Evolutionary conservation across 2,329 filamentous ascomycete species (phyloP).

Genomic region (Xylaria sp.): DNA sequence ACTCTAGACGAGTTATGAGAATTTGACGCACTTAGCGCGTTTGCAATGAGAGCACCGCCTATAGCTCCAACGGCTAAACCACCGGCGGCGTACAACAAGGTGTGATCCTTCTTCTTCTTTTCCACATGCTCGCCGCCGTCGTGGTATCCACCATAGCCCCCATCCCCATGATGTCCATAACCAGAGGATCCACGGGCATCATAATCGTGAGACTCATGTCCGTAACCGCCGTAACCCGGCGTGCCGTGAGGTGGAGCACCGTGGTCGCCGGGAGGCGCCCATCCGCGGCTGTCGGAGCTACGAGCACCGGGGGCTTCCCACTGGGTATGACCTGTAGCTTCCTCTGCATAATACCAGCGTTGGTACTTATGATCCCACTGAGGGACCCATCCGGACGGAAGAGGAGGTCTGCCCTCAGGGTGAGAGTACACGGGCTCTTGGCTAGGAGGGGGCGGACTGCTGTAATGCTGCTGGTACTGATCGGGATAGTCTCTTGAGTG

Average conservation of each 20-base stretch:
- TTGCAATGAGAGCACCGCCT: slow-evolving; percentile 67
- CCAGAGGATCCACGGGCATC: slow-evolving; percentile 32
- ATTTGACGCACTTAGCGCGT: slow-evolving; percentile 62
- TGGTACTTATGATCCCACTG: slow-evolving; percentile 71
- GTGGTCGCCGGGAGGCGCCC: slow-evolving; percentile 41
- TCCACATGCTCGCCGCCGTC: slow-evolving; percentile 47
- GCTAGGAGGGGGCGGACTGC: slow-evolving; percentile 29
- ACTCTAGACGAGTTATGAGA: not conserved
- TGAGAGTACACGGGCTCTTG: slow-evolving; percentile 50
- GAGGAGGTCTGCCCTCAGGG: slow-evolving; percentile 58
- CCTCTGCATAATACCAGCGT: slow-evolving; percentile 74
- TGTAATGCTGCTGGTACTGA: slow-evolving; percentile 38
- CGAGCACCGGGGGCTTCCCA: slow-evolving; percentile 67
- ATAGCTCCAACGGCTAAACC: slow-evolving; percentile 67
- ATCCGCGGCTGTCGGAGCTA: slow-evolving; percentile 25
- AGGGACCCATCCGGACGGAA: slow-evolving; percentile 70
- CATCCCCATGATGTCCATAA: slow-evolving; percentile 34
- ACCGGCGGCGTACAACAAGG: slow-evolving; percentile 66
- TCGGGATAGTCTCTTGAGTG: slow-evolving; percentile 35
- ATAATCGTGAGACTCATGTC: slow-evolving; percentile 37
- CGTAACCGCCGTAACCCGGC: slow-evolving; percentile 33
- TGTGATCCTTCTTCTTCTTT: slow-evolving; percentile 60
- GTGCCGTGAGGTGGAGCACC: slow-evolving; percentile 38
- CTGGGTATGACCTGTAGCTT: slow-evolving; percentile 69
- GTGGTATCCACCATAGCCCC: slow-evolving; percentile 37